Conservation (phyloP, 306 rosid genomes). For the Crotalaria pallida region DNA sequence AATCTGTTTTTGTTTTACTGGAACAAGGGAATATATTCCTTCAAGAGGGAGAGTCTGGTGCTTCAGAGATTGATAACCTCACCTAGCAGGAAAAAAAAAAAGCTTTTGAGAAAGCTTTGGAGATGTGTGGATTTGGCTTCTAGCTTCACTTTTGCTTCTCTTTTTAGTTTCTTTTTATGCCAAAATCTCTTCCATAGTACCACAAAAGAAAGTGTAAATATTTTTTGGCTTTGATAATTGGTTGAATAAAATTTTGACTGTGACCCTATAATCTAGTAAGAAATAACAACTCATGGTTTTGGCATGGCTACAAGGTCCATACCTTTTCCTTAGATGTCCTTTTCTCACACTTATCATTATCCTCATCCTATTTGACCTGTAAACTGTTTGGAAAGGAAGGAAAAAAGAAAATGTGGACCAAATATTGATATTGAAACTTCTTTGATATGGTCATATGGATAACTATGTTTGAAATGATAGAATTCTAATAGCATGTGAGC, state of each 20-base stretch:
- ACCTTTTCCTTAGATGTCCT: slow-evolving; percentile 21
- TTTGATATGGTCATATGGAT: slow-evolving; percentile 14
- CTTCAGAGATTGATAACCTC: slow-evolving; percentile 41
- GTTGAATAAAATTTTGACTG: slow-evolving; percentile 8
- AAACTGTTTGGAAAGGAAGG: slow-evolving; percentile 24
- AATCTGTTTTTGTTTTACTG: slow-evolving; percentile 28
- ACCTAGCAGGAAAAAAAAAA: slow-evolving; percentile 13
- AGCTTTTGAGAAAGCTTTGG: slow-evolving; percentile 32
- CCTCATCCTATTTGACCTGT: slow-evolving; percentile 37
- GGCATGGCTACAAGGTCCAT: slow-evolving; percentile 26
- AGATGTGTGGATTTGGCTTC: slow-evolving; percentile 39
- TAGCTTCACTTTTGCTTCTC: slow-evolving; percentile 38
- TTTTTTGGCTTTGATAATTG: slow-evolving; percentile 10
- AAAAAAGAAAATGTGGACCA: slow-evolving; percentile 28
- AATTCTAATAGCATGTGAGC: not conserved
- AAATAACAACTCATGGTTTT: slow-evolving; percentile 8
- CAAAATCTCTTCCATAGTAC: slow-evolving; percentile 18
- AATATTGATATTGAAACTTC: slow-evolving; percentile 25
- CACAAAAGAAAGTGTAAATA: slow-evolving; percentile 10
- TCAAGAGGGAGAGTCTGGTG: slow-evolving; percentile 35
- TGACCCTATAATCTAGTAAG: not conserved
- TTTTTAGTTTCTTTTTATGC: slow-evolving; percentile 44
- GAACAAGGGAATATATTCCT: slow-evolving; percentile 45
- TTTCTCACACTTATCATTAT: slow-evolving; percentile 32
- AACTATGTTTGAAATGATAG: slow-evolving; percentile 15